Evolutionary conservation across 352 stramenopile species (phyloP).

Genomic region (Peronospora tabacina): DNA sequence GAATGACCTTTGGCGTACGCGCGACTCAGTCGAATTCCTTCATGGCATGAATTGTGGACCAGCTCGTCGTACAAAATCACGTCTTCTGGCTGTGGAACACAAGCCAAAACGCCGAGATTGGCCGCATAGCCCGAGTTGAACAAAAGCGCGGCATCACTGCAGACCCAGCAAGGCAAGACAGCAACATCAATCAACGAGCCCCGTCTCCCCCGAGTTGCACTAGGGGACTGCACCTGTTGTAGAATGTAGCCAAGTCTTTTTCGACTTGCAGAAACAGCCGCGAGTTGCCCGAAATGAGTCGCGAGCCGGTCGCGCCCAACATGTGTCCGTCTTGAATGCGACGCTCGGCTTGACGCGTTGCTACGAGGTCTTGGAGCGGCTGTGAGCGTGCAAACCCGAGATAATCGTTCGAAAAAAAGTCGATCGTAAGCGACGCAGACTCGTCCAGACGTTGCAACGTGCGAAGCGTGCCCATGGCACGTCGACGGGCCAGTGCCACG

Average conservation of each 20-base stretch:
- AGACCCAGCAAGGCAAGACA: background rate
- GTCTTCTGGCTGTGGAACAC: constrained; percentile 83
- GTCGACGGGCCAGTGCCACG: constrained; percentile 25
- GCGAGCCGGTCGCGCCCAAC: constrained; percentile 81
- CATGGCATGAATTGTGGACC: constrained; percentile 94
- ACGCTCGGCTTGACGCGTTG: constrained; percentile 36
- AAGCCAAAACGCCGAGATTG: constrained; percentile 92
- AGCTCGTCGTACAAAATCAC: constrained; percentile 95
- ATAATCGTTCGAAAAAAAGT: constrained; percentile 98
- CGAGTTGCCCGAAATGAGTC: constrained; percentile 93
- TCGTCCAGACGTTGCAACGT: constrained; percentile 28
- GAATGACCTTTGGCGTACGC: constrained; percentile 40
- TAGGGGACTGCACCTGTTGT: constrained; percentile 58
- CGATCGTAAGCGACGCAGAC: constrained; percentile 36
- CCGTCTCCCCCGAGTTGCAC: background rate
- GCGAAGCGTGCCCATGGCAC: constrained; percentile 49
- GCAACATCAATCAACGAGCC: background rate
- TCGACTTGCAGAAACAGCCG: constrained; percentile 86
- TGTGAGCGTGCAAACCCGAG: constrained; percentile 86
- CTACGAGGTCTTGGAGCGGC: constrained; percentile 46
- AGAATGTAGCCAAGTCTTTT: constrained; percentile 69
- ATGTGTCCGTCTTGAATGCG: constrained; percentile 18
- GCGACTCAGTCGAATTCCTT: constrained; percentile 88
- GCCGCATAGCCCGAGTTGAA: constrained; percentile 97
- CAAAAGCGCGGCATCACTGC: constrained; percentile 84